phyloP scores from a whole-genome alignment of 2,329 filamentous ascomycete species.

The Fusarium chuoi region DNA sequence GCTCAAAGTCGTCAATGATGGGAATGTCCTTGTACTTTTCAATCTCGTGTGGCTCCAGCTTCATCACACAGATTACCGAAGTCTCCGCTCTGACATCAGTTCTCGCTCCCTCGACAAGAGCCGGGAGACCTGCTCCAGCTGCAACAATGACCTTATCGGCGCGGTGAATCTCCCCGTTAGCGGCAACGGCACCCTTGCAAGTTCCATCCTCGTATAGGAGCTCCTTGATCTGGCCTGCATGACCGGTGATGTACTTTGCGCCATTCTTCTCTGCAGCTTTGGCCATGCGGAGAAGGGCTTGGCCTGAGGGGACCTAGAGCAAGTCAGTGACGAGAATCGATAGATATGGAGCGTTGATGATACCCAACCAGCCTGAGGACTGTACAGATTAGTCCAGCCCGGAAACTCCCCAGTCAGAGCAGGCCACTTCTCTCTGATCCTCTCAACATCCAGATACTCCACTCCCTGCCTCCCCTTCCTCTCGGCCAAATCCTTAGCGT shows the following conservation, averaged over 20 bases:
- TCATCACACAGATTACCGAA: slow-evolving; percentile 71
- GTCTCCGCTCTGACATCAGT: slow-evolving; percentile 71
- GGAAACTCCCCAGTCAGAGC: slow-evolving; percentile 41
- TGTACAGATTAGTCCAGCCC: slow-evolving; percentile 45
- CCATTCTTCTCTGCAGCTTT: slow-evolving; percentile 41
- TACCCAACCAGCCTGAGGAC: slow-evolving; percentile 47
- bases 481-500: slow-evolving; percentile 39
- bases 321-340: not conserved
- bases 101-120: slow-evolving; percentile 67
- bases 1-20: slow-evolving; percentile 47
- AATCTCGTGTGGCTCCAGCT: slow-evolving; percentile 68
- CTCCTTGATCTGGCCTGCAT: slow-evolving; percentile 34
- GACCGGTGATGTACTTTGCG: slow-evolving; percentile 45
- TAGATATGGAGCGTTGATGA: not conserved
- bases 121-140: slow-evolving; percentile 73
- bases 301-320: slow-evolving; percentile 33
- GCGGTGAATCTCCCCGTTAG: slow-evolving; percentile 56
- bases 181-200: slow-evolving; percentile 60
- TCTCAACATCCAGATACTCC: slow-evolving; percentile 39
- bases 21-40: slow-evolving; percentile 56
- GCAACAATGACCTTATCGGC: slow-evolving; percentile 73
- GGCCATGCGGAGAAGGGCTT: slow-evolving; percentile 48
- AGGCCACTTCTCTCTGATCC: slow-evolving; percentile 45
- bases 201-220: slow-evolving; percentile 42
- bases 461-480: slow-evolving; percentile 39